Base-by-base conservation (phyloP, 2,329 filamentous ascomycete genomes). In the Akanthomyces lecanii region DNA sequence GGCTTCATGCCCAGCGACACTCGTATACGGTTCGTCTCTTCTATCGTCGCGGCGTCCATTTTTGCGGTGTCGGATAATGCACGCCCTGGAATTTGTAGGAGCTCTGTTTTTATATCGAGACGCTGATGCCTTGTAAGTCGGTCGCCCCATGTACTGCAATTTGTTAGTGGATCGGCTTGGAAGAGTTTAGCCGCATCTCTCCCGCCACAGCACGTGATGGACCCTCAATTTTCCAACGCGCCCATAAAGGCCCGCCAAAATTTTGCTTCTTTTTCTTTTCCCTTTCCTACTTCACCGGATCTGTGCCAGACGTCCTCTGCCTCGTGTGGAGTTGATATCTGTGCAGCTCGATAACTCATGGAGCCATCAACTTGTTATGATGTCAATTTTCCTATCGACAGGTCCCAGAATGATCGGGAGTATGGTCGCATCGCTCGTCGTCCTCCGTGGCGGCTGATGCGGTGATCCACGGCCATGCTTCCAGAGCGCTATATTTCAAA, bases 341-440 rank as follows among this genome's bases (percentile, higher is more conserved):
- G 85, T 73, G 86, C 90, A 94, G 87, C 86, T 94, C 90, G 90
- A 91, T 91, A 86, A 84, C 79, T 73, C 74, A 91, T 88, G 90
- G 90, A 92, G 88, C 87, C 89, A 91, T 87, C 85, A 78, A 76
- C 75, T 75, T 77, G 74, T 72, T 78, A 87, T 92, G 90, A 86
- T 92, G 89, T 90, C 84, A 87, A 89, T 91, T 78, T 81, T 93
- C 90, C 89, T 87, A 91, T 92, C 90, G 91, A 96, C 92, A 95
- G 90, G 88, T 95, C 89, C 91, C 77, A 96, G 89, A 97, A 77
- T 72, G 85, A 95, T 62, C 79, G 77, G 78, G 81, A 81, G 76
- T 79, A 80, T 77, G 77, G 79, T 79, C 82, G 83, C 85, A 84
- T 83, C 85, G 85, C 82, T 90, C 87, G 87, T 84, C 78, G 75